phyloP scores from a whole-genome alignment of 768 basidiomycete genomes.

The Pulveroboletus sp. region DNA sequence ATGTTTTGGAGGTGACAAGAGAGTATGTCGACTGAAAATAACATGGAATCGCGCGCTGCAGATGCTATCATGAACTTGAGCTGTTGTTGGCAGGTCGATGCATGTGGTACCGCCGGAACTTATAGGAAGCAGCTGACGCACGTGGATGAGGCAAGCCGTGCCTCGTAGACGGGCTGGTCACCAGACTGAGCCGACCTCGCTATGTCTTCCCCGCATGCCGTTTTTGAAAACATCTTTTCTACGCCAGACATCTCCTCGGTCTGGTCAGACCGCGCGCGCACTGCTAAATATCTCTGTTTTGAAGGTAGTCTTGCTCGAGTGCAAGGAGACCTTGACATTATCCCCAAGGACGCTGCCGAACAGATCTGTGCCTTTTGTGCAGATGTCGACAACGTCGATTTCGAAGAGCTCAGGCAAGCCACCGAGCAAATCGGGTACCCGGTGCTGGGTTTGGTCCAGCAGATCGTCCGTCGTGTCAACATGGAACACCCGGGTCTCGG shows the following conservation, averaged over 20 bases:
- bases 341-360: conserved; percentile 37
- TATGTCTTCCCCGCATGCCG: conserved; percentile 6
- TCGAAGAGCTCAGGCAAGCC: conserved; percentile 36
- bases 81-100: too few species aligned
- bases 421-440: conserved; percentile 45
- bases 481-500: conserved; percentile 33
- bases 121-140: too few species aligned
- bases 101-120: too few species aligned
- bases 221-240: conserved; percentile 42
- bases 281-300: conserved; percentile 25
- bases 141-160: too few species aligned
- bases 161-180: too few species aligned
- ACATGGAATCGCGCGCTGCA: too few species aligned
- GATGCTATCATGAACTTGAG: too few species aligned
- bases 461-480: conserved; percentile 40
- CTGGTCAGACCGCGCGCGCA: conserved; percentile 38
- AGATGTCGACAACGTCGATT: conserved; percentile 35
- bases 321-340: conserved; percentile 37
- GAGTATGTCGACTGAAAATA: too few species aligned
- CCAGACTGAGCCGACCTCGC: not conserved
- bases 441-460: conserved; percentile 41
- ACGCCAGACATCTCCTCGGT: conserved; percentile 35
- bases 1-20: too few species aligned
- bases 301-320: conserved; percentile 35
- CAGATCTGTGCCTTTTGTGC: conserved; percentile 34